A percentile compares a stretch with the other conserved stretches of the same genome.
Conservation (phyloP, 2,329 filamentous ascomycete species). For the Grosmannia huntii region DNA sequence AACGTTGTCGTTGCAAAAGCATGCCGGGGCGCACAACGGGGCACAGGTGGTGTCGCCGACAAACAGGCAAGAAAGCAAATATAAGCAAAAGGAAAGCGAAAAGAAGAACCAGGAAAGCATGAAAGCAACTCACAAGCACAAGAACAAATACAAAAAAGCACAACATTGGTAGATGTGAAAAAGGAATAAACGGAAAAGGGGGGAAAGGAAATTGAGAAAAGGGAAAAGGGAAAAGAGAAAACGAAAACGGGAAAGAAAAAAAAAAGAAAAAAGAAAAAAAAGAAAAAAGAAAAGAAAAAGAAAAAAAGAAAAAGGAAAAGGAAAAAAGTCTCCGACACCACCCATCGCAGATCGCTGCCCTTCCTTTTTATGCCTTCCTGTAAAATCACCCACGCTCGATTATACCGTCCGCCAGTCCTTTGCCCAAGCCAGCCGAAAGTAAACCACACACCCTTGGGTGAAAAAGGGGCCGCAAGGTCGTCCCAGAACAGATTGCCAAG, state of each 20-base stretch:
- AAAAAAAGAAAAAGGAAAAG: slow-evolving; percentile 7
- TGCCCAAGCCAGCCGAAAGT: slow-evolving; percentile 11
- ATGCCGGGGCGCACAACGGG: background rate
- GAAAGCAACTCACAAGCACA: background rate
- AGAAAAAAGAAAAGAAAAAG: slow-evolving; percentile 4
- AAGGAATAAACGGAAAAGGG: background rate
- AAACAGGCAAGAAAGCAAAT: background rate
- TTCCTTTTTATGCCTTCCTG: slow-evolving; percentile 10
- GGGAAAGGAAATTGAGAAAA: background rate
- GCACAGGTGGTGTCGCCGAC: background rate
- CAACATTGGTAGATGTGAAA: background rate
- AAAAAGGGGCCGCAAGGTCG: slow-evolving; percentile 1
- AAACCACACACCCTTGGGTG: slow-evolving; percentile 5
- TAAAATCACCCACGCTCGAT: slow-evolving; percentile 9
- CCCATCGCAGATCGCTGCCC: slow-evolving; percentile 10
- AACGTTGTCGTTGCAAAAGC: background rate
- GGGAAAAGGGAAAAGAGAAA: too few species aligned
- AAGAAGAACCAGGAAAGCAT: background rate
- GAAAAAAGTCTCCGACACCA: slow-evolving; percentile 12
- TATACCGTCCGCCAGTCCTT: slow-evolving; percentile 11
- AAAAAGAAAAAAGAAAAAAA: background rate
- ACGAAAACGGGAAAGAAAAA: slow-evolving; percentile 1
- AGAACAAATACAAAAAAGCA: background rate
- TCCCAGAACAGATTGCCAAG: slow-evolving; percentile 4
- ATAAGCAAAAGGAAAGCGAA: background rate